Base-by-base conservation (phyloP, 139 green algal genomes). In the Astrephomene gubernaculifera region DNA sequence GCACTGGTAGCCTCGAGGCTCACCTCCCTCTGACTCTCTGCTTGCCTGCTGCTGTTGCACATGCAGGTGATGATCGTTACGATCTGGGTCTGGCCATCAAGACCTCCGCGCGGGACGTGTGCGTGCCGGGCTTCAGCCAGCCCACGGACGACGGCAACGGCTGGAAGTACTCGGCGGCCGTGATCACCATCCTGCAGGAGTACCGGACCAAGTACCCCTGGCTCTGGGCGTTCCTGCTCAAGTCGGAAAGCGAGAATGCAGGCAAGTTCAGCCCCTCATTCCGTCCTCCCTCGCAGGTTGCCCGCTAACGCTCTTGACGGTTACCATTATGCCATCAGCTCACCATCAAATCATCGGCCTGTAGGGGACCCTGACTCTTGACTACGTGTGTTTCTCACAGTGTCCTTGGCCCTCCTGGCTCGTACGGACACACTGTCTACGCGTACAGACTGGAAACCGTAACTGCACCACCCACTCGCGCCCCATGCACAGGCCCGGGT, bases 71-170 rank as follows among this genome's bases (percentile, higher is more conserved):
- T 0, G 92, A 95, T 53, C 83, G 89, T 22, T 91, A 93, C 29
- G 95, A 98, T 79, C 54, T 98, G 21, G 96, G 96, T 1, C 93
- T 98, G 81, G 93, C 86, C 25, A 93, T 98, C 9, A 96, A 96
- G 88, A 89, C 93, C 39, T 87, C 63, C 4, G 74, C 63, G 60
- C 90, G 94, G 67, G 87, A 84, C 12, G 87, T 97, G 57, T 97
- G 93, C 83, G 95, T 98, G 74, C 94, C 95, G 31, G 93, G 88
- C 68, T 91, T 90, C 79, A 84, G 81, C 45, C 35, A 64, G 33
- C 86, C 91, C 33, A 70, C 76, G 25, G 60, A 81, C n/a, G 83
- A 91, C 38, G 85, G 89, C 33, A 84, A 80, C 45, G 93, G 94
- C 57, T 98, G 95, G 95, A 72, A 83, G 31, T 98, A 97, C 90